Evolutionary conservation across 75 land plant genomes (phyloP).

Genomic region (Sequoiadendron giganteum): DNA sequence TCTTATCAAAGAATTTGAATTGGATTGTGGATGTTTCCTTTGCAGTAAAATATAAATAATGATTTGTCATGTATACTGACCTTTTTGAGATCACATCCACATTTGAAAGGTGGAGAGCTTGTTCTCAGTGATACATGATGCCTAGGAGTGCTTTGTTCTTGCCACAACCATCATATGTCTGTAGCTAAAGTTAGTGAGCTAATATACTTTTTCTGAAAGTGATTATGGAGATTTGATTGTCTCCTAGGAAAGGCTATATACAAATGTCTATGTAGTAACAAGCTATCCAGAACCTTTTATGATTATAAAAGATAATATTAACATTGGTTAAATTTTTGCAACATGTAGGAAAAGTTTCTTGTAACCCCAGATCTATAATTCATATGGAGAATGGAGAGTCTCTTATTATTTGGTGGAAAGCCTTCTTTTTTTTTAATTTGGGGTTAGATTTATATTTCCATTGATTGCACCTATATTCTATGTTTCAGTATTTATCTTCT

Average conservation of each 20-base stretch:
- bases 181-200: constrained; percentile 80
- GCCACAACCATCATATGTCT: constrained; percentile 65
- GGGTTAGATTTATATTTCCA: constrained; percentile 43
- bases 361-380: constrained; percentile 65
- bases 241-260: background rate
- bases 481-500: background rate
- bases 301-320: background rate
- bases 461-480: background rate
- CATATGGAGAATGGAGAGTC: constrained; percentile 73
- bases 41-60: constrained; percentile 10
- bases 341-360: constrained; percentile 62
- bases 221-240: background rate
- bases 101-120: constrained; percentile 70
- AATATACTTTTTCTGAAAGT: background rate
- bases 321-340: constrained; percentile 27
- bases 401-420: constrained; percentile 65
- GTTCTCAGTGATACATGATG: constrained; percentile 57
- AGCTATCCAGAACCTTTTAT: background rate
- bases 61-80: background rate
- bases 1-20: background rate
- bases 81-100: constrained; percentile 6
- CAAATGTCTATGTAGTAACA: background rate
- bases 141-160: constrained; percentile 68
- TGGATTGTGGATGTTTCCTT: background rate
- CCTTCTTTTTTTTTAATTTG: constrained; percentile 45